Evolutionary conservation across 2,329 filamentous ascomycete species (phyloP), one percentile per base, ranked within the genome.

Genomic region (Trichothecium roseum): DNA sequence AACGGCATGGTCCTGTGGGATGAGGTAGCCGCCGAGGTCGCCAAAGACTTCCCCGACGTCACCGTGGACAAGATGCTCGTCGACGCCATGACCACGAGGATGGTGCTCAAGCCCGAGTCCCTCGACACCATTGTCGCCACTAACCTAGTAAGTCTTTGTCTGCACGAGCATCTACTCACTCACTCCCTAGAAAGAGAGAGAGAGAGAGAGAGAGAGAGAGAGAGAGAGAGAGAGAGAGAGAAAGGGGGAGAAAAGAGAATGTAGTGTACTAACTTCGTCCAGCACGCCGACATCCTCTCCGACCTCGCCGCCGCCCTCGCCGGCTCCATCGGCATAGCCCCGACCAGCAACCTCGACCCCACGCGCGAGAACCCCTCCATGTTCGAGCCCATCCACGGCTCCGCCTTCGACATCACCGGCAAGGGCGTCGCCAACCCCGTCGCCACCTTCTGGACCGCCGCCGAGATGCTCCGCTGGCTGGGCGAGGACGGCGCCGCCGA

Each of bases 1-100:
- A 78, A 79, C 36, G 75, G 76, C 0, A 78, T 81, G 74, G 76
- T 81, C 1, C 64, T 81, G 39, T 81, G 76, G 77, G 76, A 81
- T 46, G 74, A 79, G 44, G 64, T 80, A 9, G 73, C 73, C 0
- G 56, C 54, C 0, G 60, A 66, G 18, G 66, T 80, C 3, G 63
- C 65, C 0, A 62, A 57, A 38, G 72, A 78, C 5, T 81, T 74
- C 44, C 69, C 69, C 0, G 72, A 78, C 44, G 74, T 81, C 3
- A 65, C 62, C 18, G 60, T 68, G 30, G 75, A 80, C 40, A 80
- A 79, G 62, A 78, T 79, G 71, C 59, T 80, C 15, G 76, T 80
- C 5, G 76, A 79, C 50, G 74, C 75, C 6, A 78, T 80, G 74
- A 80, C 75, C 2, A 69, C 71, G 10, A 61, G 73, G 12, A 80